Percentiles rank a stretch among this genome's conserved stretches.
Conservation (phyloP, 2,329 filamentous ascomycete genomes). For the Sporothrix protearum region DNA sequence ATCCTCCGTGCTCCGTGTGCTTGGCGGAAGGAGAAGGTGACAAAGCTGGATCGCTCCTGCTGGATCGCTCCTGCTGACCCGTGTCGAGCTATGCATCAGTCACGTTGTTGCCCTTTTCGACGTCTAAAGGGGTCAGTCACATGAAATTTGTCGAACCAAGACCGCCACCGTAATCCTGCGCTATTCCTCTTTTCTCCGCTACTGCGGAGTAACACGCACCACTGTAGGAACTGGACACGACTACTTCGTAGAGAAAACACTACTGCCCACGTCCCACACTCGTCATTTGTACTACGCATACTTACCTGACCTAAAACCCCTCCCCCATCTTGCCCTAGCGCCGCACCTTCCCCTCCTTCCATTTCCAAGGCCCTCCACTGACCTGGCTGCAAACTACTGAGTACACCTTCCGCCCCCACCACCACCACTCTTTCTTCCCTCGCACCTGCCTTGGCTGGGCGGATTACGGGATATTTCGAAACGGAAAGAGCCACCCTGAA, state of each 20-base stretch:
- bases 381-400: neutral
- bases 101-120: neutral
- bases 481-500: neutral
- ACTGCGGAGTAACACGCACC: constrained; percentile 12
- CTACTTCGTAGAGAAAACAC: neutral
- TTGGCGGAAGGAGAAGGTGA: neutral
- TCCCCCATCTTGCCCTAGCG: neutral
- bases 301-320: constrained; percentile 1
- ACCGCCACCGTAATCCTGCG: constrained; percentile 5
- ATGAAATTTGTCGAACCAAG: constrained; percentile 15
- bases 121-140: constrained; percentile 6
- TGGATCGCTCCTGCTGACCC: neutral
- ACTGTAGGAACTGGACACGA: neutral
- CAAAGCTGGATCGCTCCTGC: neutral
- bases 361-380: constrained; percentile 1
- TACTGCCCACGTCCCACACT: neutral
- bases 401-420: neutral
- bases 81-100: neutral
- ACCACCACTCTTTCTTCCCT: neutral
- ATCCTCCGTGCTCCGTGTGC: neutral
- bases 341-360: constrained; percentile 14
- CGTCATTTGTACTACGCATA: neutral
- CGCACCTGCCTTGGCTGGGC: constrained; percentile 1
- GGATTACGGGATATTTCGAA: neutral
- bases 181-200: constrained; percentile 17